Percentiles rank a stretch among this genome's conserved stretches.
Evolutionary conservation across 106 monocot species (phyloP).

Genomic region (Alisma plantagoaquatica): DNA sequence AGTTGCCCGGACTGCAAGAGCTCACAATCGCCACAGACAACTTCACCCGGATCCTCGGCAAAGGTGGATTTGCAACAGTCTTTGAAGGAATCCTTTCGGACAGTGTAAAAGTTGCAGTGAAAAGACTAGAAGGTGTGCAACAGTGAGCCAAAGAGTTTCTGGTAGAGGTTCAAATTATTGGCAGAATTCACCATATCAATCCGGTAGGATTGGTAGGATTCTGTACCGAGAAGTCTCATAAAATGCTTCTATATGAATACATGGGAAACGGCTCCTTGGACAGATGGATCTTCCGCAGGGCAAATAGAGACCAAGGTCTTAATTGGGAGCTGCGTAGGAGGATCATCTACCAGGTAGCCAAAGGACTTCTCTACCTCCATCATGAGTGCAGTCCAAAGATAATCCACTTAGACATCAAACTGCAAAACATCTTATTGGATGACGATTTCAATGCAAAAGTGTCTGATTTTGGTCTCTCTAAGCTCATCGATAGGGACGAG

Average conservation of each 20-base stretch:
- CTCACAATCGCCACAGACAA: background rate
- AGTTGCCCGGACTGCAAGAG: background rate
- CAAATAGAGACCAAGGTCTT: background rate
- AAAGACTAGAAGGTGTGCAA: constrained; percentile 1
- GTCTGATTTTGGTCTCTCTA: constrained; percentile 11
- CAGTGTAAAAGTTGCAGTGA: background rate
- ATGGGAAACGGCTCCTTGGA: constrained; percentile 7
- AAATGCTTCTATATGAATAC: constrained; percentile 2
- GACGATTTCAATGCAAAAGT: constrained; percentile 3
- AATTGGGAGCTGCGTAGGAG: background rate
- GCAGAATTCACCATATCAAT: constrained; percentile 1
- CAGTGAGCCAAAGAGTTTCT: constrained; percentile 1
- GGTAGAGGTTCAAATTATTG: constrained; percentile 1
- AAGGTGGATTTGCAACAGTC: background rate
- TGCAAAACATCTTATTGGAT: constrained; percentile 6
- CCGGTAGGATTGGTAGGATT: background rate
- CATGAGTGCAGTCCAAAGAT: constrained; percentile 6
- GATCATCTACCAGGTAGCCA: constrained; percentile 5
- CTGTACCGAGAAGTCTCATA: background rate
- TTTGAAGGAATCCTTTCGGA: background rate
- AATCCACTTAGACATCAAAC: constrained; percentile 8
- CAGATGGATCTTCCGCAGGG: constrained; percentile 5
- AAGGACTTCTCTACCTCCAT: constrained; percentile 7
- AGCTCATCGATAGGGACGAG: constrained; percentile 13
- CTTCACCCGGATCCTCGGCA: constrained; percentile 1